Evolutionary conservation across 2,329 filamentous ascomycete genomes (phyloP), one percentile per base, ranked within the genome.

Genomic region (Aspergillus amoenus): DNA sequence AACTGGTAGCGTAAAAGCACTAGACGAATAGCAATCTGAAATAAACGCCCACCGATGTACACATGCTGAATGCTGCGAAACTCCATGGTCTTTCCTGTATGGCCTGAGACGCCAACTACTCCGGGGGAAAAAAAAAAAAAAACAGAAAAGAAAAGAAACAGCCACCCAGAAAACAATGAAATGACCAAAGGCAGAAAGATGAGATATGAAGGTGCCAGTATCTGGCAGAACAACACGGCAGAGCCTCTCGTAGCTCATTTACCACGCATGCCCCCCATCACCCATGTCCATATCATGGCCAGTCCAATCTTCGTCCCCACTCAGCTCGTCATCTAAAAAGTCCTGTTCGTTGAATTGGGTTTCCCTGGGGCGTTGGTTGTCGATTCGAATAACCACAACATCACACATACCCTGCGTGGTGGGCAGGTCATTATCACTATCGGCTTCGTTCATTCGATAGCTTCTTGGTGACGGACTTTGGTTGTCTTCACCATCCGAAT

Each of bases 261-360:
- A 51, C 48, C 67, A 69, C 21, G 64, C 65, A 64, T 68, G 59
- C 2, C 62, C 62, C 9, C 43, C 58, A 21, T 58, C 58, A 21
- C 41, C 61, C 24, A 61, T 44, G 41, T 70, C 66, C 24, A 64
- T 55, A 40, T 80, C 78, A 41, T 78, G 75, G 8, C 81, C 83
- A 55, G 80, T 78, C 84, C 84, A 88, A 59, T 87, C 84, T 57
- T 85, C 84, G 64, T 88, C 84, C 4, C 81, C 84, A 66, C 82
- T 85, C 1, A 74, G 70, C 65, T 87, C 84, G 21, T 79, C 79
- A 61, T 87, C 84, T 2, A 86, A 75, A 60, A 88, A 87, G 62
- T 88, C 82, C 30, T 75, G 77, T 61, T 86, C 84, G 24, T 79
- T 81, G 64, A 79, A 84, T 44, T 85, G 81, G 43, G 79, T 78